phyloP scores from a whole-genome alignment of 2,329 filamentous ascomycete species.

The Zymoseptoria passerinii region DNA sequence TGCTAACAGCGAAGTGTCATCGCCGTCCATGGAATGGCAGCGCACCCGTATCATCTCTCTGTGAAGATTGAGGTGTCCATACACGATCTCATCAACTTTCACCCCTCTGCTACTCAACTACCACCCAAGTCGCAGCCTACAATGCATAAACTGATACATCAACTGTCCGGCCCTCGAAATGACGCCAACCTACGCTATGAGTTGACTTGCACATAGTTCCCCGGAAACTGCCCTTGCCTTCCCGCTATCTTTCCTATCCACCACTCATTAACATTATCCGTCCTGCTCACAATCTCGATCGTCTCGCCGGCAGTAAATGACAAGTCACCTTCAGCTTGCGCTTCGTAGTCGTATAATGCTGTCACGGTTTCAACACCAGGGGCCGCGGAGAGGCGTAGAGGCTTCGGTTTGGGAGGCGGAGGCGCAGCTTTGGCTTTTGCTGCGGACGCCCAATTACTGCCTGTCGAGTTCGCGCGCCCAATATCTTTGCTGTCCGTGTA shows the following conservation, averaged over 20 bases:
- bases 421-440: constrained; percentile 43
- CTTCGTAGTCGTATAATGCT: constrained; percentile 91
- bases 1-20: no score
- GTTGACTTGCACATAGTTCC: constrained; percentile 47
- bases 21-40: no score
- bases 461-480: constrained; percentile 27
- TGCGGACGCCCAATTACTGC: constrained; percentile 34
- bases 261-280: constrained; percentile 84
- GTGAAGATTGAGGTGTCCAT: no score
- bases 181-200: constrained; percentile 9
- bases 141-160: no score
- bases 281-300: constrained; percentile 79
- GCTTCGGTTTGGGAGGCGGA: constrained; percentile 52
- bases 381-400: constrained; percentile 56
- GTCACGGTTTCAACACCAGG: constrained; percentile 70
- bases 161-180: no score
- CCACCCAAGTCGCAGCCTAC: no score
- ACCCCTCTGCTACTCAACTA: no score
- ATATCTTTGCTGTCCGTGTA: constrained; percentile 16
- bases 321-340: constrained; percentile 87
- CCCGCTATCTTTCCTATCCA: constrained; percentile 79
- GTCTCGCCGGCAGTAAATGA: constrained; percentile 81
- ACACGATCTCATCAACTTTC: no score
- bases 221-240: constrained; percentile 86
- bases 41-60: no score